Evolutionary conservation across 1,284 basidiomycete genomes (phyloP).

Genomic region (Tausonia pullulans): DNA sequence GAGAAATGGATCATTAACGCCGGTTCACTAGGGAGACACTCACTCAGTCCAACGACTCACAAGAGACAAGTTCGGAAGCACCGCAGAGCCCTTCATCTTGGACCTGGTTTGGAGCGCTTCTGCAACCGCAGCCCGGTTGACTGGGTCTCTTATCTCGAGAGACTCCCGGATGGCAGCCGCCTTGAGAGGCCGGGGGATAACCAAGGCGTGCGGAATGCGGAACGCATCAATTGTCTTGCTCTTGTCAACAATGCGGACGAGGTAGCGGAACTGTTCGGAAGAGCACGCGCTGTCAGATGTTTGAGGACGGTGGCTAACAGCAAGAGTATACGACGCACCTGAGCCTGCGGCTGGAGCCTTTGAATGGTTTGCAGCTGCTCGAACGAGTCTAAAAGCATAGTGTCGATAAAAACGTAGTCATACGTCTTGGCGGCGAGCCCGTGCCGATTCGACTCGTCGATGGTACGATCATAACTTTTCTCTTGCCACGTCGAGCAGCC

Average conservation of each 20-base stretch:
- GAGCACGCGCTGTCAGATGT: too few species aligned
- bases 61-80: not conserved
- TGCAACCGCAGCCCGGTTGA: not conserved
- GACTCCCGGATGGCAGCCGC: not conserved
- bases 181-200: slow-evolving; percentile 11
- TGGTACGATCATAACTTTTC: too few species aligned
- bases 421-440: not conserved
- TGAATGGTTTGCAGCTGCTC: not conserved
- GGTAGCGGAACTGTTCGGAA: not conserved
- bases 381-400: not conserved
- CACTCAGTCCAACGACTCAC: not conserved
- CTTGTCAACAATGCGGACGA: not conserved
- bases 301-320: too few species aligned
- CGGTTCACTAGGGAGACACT: not conserved
- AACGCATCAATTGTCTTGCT: not conserved
- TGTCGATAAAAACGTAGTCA: not conserved
- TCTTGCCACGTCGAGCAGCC: too few species aligned
- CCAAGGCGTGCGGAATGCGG: not conserved
- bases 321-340: not conserved
- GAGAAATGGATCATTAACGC: not conserved
- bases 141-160: not conserved
- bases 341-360: not conserved
- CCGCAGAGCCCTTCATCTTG: not conserved
- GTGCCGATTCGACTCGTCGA: not conserved
- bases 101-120: not conserved